Base-by-base conservation (phyloP, 371 early-diverging fungal species). In the Zychaea mexicana region DNA sequence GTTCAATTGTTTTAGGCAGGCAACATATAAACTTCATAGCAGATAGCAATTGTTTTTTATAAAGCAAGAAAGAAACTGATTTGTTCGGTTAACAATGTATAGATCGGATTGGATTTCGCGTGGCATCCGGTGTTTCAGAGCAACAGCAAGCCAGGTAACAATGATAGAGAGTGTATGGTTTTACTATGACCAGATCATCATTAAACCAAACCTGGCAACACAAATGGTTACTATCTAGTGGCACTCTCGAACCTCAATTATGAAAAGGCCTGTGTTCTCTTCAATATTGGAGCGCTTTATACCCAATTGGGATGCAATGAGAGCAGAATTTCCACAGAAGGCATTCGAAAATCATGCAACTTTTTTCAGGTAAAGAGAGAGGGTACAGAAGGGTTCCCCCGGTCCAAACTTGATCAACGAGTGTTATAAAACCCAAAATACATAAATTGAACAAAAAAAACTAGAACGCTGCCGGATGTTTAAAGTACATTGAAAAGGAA, bases 281-380 rank as follows among this genome's bases (percentile, higher is more conserved):
- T 92, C 76, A 92, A 93, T 58, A 86, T 96, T 60, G 97, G 85
- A 2, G 90, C 94, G 22, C 72, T 92, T 59, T 94, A 95, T 69
- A 89, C 89, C 69, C 90, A 91, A 57, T 72, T 96, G 4, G 96
- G 88, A 73, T 55, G 71, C 76, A 39, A 58, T 15, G 93, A 93
- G 73, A 83, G 82, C 59, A 74, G 87, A 67, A 75, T 76, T 27
- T 83, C 88, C 13, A 84, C 82, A 5, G 94, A 95, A 32, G 92
- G 94, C 19, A 67, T 93, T 28, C 92, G 88, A 72, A 80, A 83
- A 64, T 92, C 96, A 2, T 92, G 89, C 55, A 79, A 82, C 26
- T 85, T 89, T 72, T 94, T 92, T 65, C 94, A 94, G 86, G 91
- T 89, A 74, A 68, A 42, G n/a, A 42, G n/a, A 42, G n/a, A 42